Evolutionary conservation across 495 filamentous ascomycete species (phyloP).

Genomic region (Hyaloscypha hepaticicola): DNA sequence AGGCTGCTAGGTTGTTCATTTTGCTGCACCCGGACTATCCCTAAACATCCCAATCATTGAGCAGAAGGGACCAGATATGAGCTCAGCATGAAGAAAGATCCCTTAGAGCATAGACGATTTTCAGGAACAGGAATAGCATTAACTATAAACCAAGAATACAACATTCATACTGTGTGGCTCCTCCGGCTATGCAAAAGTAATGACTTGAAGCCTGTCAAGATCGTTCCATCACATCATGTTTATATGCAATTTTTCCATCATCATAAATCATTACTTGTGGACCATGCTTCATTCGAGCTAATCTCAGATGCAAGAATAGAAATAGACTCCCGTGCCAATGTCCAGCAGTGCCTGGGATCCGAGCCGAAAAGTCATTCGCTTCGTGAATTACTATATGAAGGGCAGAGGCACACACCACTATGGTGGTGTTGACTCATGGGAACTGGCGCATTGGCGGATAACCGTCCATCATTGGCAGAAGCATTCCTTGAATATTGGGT

Average conservation of each 20-base stretch:
- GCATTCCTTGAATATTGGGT: constrained; percentile 23
- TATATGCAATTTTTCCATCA: constrained; percentile 11
- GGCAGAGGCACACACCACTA: not conserved
- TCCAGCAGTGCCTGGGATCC: constrained; percentile 14
- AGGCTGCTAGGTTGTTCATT: too few species aligned
- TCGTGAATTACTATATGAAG: not conserved
- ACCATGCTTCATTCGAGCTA: constrained; percentile 7
- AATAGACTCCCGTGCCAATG: constrained; percentile 17
- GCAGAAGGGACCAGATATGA: too few species aligned
- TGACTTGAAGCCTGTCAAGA: not conserved
- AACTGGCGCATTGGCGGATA: constrained; percentile 24
- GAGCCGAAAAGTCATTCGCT: not conserved
- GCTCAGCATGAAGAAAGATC: too few species aligned
- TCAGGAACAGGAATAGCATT: not conserved
- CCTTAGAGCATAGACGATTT: too few species aligned
- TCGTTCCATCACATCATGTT: constrained; percentile 9
- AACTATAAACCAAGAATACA: not conserved
- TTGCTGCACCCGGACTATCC: too few species aligned
- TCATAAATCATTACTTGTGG: constrained; percentile 17
- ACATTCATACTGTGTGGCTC: not conserved
- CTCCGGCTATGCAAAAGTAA: constrained; percentile 14
- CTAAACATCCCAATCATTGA: too few species aligned
- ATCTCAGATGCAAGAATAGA: not conserved
- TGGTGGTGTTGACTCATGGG: too few species aligned
- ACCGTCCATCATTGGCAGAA: constrained; percentile 27